phyloP scores from a whole-genome alignment of 108 stramenopile genomes.

The Fistulifera pelliculosa region DNA sequence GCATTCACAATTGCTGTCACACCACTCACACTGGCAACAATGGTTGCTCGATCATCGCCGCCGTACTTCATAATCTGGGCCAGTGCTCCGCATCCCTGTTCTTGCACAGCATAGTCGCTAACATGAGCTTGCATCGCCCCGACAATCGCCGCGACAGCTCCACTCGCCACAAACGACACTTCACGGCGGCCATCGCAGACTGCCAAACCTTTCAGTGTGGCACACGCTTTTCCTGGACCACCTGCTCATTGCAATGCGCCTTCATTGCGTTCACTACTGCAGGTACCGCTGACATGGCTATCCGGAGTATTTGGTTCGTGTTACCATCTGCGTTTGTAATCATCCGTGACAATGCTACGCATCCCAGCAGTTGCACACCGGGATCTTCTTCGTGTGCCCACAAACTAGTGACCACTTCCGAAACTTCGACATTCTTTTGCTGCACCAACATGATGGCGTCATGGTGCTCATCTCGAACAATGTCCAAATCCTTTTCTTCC shows the following conservation, averaged over 20 bases:
- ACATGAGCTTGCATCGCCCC: conserved; percentile 88
- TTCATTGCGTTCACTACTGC: conserved; percentile 82
- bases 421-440: conserved; percentile 35
- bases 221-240: conserved; percentile 80
- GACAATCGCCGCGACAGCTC: conserved; percentile 70
- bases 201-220: conserved; percentile 44
- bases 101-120: conserved; percentile 65
- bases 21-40: conserved; percentile 71
- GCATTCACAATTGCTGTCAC: conserved; percentile 75
- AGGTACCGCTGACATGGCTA: conserved; percentile 60
- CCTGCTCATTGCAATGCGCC: conserved; percentile 78
- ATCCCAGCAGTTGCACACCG: conserved; percentile 82
- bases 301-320: conserved; percentile 22
- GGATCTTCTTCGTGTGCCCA: conserved; percentile 87
- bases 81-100: conserved; percentile 66
- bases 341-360: conserved; percentile 44
- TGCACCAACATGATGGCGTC: conserved; percentile 87
- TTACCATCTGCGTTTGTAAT: conserved; percentile 12
- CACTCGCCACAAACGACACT: conserved; percentile 77
- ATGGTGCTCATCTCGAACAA: conserved; percentile 73
- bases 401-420: conserved; percentile 69
- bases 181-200: conserved; percentile 58
- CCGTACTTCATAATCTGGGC: conserved; percentile 56
- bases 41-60: conserved; percentile 68
- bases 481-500: conserved; percentile 8